Base-by-base conservation (phyloP, 306 rosid genomes). In the Benincasa hispida region DNA sequence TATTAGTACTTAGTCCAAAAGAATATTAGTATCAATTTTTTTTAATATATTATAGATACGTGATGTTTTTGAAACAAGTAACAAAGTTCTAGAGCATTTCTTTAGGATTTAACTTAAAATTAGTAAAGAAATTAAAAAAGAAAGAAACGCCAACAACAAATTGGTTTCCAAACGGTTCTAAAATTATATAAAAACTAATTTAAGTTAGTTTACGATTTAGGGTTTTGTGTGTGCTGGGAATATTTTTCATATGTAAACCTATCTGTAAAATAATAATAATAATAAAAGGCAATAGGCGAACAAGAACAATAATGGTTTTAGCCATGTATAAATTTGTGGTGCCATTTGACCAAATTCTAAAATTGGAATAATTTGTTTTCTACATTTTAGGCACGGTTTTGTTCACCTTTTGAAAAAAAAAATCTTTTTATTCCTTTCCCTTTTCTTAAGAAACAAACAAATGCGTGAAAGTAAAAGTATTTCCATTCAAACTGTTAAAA, bases 401-500 rank as follows among this genome's bases (percentile, higher is more conserved):
- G 69, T 13, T 61, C 10, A 6, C 47, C 11, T 63, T 63, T 63
- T 45, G 51, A 45, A 45, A 2, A 57, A 56, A 60, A 28, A 61
- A 28, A 61, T 28, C 45, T 35, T 63, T 65, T 65, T 65, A 32
- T 37, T 65, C 48, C 24, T 65, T 65, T 65, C 50, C 47, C 19
- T 65, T 65, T 65, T 34, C 50, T 65, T 19, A 34, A 15, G 18
- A 65, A 65, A 65, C 72, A 65, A 65, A 65, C 72, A 65, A 32
- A 65, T 65, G 50, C 27, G 19, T 35, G 72, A 18, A 65, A 65
- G 48, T 65, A 34, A 65, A 65, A 35, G 48, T 3, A 27, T n/a
- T 63, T 35, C 50, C 72, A 65, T 65, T 65, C 28, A 65, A 65
- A 35, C 45, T 35, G 72, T 65, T 65, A 65, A 65, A 65, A 65